Percentiles rank a stretch among this genome's conserved stretches.
These are phyloP conservation scores for Epichloe baconii DNA, from an alignment of 2,329 filamentous ascomycete species.

Conservation along the genomic window DNA sequence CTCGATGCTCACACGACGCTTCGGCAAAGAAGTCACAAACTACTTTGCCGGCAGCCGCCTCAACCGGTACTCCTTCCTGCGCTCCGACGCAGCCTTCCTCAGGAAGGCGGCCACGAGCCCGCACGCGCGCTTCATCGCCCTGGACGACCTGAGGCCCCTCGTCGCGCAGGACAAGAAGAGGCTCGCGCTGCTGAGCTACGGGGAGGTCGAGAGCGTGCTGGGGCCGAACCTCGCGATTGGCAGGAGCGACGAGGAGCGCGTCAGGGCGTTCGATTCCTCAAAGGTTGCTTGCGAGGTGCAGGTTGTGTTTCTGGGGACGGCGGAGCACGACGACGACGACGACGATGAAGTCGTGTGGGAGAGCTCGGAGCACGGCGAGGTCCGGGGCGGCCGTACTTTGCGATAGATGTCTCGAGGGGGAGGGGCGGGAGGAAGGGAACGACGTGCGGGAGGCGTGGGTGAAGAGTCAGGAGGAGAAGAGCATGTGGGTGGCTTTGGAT, in stretches of 20 bases:
- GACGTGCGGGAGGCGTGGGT: slow-evolving; percentile 43
- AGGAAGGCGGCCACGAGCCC: slow-evolving; percentile 52
- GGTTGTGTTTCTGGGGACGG: slow-evolving; percentile 73
- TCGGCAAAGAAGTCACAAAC: slow-evolving; percentile 68
- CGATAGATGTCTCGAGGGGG: slow-evolving; percentile 71
- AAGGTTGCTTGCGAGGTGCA: slow-evolving; percentile 46
- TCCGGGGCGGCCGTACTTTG: slow-evolving; percentile 73
- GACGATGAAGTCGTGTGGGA: background rate
- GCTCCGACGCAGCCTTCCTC: slow-evolving; percentile 58
- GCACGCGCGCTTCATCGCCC: slow-evolving; percentile 58
- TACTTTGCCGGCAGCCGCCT: slow-evolving; percentile 72
- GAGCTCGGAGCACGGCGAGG: slow-evolving; percentile 43
- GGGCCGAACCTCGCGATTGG: slow-evolving; percentile 54
- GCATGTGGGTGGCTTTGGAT: slow-evolving; percentile 53
- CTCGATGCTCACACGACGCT: slow-evolving; percentile 62
- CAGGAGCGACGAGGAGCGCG: slow-evolving; percentile 56
- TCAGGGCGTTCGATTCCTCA: slow-evolving; percentile 68
- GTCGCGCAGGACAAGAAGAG: slow-evolving; percentile 34
- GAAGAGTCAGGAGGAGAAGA: slow-evolving; percentile 34
- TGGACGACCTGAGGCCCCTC: slow-evolving; percentile 68
- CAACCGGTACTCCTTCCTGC: slow-evolving; percentile 70
- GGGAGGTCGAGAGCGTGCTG: slow-evolving; percentile 58
- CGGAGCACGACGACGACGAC: slow-evolving; percentile 28
- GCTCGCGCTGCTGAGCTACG: slow-evolving; percentile 55
- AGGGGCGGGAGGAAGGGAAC: slow-evolving; percentile 40